Evolutionary conservation across 805 yeast species (phyloP), one percentile per base, ranked within the genome.

Genomic region (Spathaspora hagerdaliae): DNA sequence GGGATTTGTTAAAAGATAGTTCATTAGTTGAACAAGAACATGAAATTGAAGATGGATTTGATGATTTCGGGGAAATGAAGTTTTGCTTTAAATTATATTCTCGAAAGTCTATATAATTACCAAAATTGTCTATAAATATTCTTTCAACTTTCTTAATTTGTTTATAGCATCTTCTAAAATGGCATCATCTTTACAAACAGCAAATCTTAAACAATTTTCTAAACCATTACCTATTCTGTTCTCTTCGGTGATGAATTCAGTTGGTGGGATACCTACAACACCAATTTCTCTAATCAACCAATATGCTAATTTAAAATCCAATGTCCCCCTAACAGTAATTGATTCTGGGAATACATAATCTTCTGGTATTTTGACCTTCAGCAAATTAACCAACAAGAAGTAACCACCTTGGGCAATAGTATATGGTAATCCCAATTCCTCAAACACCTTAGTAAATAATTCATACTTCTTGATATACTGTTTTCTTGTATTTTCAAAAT

Each of bases 191-290:
- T 94, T 94, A 75, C 99, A 94, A 14, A 94, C 95, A 12, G 99
- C 98, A 64, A 94, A 91, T 60, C 99, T 82, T 50, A 94, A 71
- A 60, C 89, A 79, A 55, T 87, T 83, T 60, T 91, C 96, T 45
- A 92, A 90, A 13, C 83, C 81, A 45, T 78, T 72, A 31, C 86
- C 90, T 15, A 50, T 49, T 54, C 73, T 64, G 52, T 85, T 82
- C 48, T 79, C 82, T 8, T 81, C 78, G 38, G 82, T 77, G 57
- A 87, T 81, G 59, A 94, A 94, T 65, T 92, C 98, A n/a, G 96
- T 85, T 27, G 98, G 98, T 9, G 99, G 99, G 52, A 94, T 94
- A 4, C 96, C 85, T 15, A 94, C 98, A 36, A 94, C 95, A 9
- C 99, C 99, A 47, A 92, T 64, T 61, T 90, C 96, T 60, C 81